Conservation (phyloP, 2,329 filamentous ascomycete species). For the Calycina herbarum region DNA sequence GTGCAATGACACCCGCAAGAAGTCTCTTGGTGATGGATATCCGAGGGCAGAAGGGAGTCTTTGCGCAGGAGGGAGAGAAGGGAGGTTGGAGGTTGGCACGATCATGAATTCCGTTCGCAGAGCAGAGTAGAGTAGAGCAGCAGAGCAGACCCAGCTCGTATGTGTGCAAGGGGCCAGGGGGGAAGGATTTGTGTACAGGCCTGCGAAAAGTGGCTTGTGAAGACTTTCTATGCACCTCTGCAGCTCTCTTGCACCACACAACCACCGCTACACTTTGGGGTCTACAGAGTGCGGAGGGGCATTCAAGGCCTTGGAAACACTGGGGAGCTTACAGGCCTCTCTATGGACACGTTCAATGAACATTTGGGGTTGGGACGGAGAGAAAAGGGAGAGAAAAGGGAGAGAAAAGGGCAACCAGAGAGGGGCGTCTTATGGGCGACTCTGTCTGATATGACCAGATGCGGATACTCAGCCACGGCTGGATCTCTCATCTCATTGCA, state of each 20-base stretch:
- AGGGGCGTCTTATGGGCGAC: background rate
- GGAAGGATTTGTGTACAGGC: background rate
- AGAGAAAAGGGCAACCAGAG: background rate
- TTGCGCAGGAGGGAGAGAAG: background rate
- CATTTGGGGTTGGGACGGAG: background rate
- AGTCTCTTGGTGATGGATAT: background rate
- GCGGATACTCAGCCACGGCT: background rate
- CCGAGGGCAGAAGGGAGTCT: background rate
- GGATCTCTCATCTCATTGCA: background rate
- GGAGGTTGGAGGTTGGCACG: background rate
- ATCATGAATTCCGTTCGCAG: slow-evolving; percentile 5
- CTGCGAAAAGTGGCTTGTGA: background rate
- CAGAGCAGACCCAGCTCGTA: background rate
- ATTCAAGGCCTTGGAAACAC: background rate
- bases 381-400: background rate
- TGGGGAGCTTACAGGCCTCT: background rate
- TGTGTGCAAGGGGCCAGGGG: slow-evolving; percentile 3
- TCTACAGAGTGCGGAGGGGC: background rate
- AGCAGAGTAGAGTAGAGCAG: background rate
- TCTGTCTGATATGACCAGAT: slow-evolving; percentile 5
- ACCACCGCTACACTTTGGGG: background rate
- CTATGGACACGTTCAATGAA: background rate
- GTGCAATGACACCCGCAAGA: background rate
- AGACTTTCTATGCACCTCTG: background rate
- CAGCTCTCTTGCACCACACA: background rate